Percentiles rank a stretch among this genome's conserved stretches.
phyloP scores from a whole-genome alignment of 2,329 filamentous ascomycete genomes.

The Scedosporium boydii region DNA sequence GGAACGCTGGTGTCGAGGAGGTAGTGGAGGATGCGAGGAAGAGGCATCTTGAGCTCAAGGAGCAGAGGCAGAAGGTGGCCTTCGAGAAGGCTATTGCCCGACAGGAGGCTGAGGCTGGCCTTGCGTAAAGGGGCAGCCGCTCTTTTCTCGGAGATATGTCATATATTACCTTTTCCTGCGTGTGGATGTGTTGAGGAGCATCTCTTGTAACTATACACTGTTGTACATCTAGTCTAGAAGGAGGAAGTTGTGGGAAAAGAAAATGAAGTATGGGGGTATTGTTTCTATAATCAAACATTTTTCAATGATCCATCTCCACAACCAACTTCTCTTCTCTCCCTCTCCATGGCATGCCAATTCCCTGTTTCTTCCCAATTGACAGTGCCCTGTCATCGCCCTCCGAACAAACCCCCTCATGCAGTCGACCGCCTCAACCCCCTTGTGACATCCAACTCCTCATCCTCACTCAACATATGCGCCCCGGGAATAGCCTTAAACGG shows the following conservation, averaged over 20 bases:
- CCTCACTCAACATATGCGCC: slow-evolving; percentile 26
- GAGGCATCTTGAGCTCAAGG: slow-evolving; percentile 45
- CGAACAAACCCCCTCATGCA: neutral
- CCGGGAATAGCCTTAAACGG: slow-evolving; percentile 52
- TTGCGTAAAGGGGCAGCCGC: slow-evolving; percentile 7
- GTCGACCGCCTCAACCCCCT: slow-evolving; percentile 43
- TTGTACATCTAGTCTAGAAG: slow-evolving; percentile 15
- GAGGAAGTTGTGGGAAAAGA: neutral
- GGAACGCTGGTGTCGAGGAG: slow-evolving; percentile 35
- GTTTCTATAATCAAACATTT: slow-evolving; percentile 15
- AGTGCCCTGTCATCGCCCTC: too few relatives aligned
- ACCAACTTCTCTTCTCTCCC: slow-evolving; percentile 9
- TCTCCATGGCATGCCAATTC: slow-evolving; percentile 10
- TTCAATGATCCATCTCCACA: slow-evolving; percentile 12
- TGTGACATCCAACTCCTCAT: slow-evolving; percentile 26
- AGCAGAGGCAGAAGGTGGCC: slow-evolving; percentile 13
- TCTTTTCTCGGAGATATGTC: neutral
- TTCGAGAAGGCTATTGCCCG: slow-evolving; percentile 3
- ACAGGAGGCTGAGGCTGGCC: slow-evolving; percentile 10
- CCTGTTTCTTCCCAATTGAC: neutral
- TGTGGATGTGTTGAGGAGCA: slow-evolving; percentile 7
- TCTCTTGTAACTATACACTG: slow-evolving; percentile 30
- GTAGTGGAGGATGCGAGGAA: slow-evolving; percentile 38
- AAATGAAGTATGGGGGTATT: slow-evolving; percentile 1
- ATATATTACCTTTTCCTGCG: neutral